phyloP scores from a whole-genome alignment of 306 rosid species.

The Dalbergia oliveri region DNA sequence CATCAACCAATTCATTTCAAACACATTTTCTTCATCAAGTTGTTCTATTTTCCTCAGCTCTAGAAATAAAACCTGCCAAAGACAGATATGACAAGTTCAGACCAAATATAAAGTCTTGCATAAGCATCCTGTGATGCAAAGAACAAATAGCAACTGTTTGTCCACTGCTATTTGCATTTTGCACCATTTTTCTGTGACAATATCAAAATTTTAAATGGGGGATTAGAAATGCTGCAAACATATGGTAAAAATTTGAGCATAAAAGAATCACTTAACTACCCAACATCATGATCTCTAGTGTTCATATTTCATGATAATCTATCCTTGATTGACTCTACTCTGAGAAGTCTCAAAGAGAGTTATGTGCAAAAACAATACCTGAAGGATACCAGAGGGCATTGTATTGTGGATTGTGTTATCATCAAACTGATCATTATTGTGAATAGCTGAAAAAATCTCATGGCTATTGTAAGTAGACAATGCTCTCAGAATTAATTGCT shows the following conservation, averaged over 20 bases:
- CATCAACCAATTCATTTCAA: slow-evolving; percentile 71
- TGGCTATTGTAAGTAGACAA: slow-evolving; percentile 47
- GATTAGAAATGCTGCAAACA: background rate
- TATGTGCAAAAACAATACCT: slow-evolving; percentile 53
- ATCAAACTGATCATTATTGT: slow-evolving; percentile 45
- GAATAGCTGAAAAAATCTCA: slow-evolving; percentile 44
- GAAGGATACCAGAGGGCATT: slow-evolving; percentile 68
- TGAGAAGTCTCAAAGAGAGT: background rate
- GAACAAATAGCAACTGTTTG: slow-evolving; percentile 5
- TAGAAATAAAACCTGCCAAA: slow-evolving; percentile 62
- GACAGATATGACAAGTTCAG: slow-evolving; percentile 9
- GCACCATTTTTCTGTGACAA: background rate
- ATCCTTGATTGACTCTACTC: background rate
- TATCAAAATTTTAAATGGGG: background rate
- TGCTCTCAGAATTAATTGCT: slow-evolving; percentile 55
- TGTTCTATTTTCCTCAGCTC: slow-evolving; percentile 72
- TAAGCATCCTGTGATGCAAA: slow-evolving; percentile 17
- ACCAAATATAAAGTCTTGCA: slow-evolving; percentile 8
- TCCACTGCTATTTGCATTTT: background rate
- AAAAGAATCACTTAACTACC: background rate
- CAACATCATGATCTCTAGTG: background rate
- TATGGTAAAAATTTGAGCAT: slow-evolving; percentile 8
- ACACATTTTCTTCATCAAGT: slow-evolving; percentile 60
- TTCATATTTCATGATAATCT: background rate
- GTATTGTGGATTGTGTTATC: slow-evolving; percentile 37